phyloP scores from a whole-genome alignment of 2,329 filamentous ascomycete genomes.

The Monilinia polystroma region DNA sequence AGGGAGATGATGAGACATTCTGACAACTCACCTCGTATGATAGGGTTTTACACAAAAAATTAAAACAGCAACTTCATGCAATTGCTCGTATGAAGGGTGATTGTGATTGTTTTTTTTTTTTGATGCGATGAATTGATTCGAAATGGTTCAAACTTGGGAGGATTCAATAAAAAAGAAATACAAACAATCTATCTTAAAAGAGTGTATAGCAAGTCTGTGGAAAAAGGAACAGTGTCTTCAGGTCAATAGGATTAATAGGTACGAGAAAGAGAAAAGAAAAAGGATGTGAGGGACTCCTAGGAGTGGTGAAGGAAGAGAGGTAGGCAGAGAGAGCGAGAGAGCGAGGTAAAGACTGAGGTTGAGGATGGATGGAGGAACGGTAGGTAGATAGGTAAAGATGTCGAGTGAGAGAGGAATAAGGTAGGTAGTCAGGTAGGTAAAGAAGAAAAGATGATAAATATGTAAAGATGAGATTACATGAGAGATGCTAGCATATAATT shows the following conservation, averaged over 20 bases:
- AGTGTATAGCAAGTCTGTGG: slow-evolving; percentile 6
- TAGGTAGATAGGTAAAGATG: slow-evolving; percentile 3
- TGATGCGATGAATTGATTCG: background rate
- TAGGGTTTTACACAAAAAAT: slow-evolving; percentile 4
- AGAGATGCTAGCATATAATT: background rate
- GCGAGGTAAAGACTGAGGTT: background rate
- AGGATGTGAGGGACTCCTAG: slow-evolving; percentile 17
- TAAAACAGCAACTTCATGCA: slow-evolving; percentile 11
- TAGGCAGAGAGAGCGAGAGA: background rate
- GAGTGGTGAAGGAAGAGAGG: background rate
- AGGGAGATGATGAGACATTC: slow-evolving; percentile 11
- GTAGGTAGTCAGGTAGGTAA: background rate
- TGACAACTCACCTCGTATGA: slow-evolving; percentile 24
- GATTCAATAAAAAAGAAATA: slow-evolving; percentile 11
- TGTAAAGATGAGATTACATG: background rate
- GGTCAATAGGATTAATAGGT: slow-evolving; percentile 10
- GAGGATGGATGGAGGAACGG: background rate
- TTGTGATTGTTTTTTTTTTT: background rate
- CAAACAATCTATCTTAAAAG: background rate
- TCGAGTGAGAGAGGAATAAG: background rate
- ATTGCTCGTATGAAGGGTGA: background rate
- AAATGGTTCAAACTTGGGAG: background rate
- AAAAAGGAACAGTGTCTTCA: background rate
- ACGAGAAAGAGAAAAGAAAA: background rate
- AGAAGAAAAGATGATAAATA: background rate